phyloP scores from a whole-genome alignment of 1,139 yeast species.

The Zygosaccharomyces pseudobailii region DNA sequence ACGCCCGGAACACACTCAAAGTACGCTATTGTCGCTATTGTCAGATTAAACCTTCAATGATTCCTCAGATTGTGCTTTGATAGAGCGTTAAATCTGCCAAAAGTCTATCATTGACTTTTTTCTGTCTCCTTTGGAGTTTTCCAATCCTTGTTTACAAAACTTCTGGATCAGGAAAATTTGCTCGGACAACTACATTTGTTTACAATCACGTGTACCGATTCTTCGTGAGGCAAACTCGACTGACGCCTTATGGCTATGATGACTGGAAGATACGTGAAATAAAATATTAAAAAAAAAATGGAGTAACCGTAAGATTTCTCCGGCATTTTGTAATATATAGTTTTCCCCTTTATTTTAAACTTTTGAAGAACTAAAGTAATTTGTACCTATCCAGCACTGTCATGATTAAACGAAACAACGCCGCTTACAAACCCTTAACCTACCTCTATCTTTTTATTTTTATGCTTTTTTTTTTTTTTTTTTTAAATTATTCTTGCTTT shows the following conservation, averaged over 20 bases:
- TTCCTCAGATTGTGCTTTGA: neutral
- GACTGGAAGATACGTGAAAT: too few species aligned
- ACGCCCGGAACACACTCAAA: neutral
- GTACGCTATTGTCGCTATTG: neutral
- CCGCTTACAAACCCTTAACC: too few species aligned
- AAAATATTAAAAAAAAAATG: too few species aligned
- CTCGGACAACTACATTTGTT: slow-evolving; percentile 1
- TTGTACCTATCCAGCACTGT: too few species aligned
- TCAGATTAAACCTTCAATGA: neutral
- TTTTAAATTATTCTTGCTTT: too few species aligned
- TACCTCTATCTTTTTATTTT: too few species aligned
- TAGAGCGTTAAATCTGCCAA: neutral
- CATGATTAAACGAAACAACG: too few species aligned
- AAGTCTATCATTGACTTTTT: neutral
- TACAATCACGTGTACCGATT: neutral
- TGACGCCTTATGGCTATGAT: neutral
- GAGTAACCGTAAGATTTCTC: too few species aligned
- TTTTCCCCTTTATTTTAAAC: too few species aligned
- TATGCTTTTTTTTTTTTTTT: too few species aligned
- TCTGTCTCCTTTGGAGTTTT: slow-evolving; percentile 4
- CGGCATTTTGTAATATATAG: too few species aligned
- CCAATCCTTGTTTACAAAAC: slow-evolving; percentile 8
- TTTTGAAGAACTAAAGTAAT: too few species aligned
- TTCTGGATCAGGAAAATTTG: slow-evolving; percentile 7
- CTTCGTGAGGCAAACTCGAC: neutral